Conservation (phyloP, 208 protist genomes). For the Phytomonas sp. region DNA sequence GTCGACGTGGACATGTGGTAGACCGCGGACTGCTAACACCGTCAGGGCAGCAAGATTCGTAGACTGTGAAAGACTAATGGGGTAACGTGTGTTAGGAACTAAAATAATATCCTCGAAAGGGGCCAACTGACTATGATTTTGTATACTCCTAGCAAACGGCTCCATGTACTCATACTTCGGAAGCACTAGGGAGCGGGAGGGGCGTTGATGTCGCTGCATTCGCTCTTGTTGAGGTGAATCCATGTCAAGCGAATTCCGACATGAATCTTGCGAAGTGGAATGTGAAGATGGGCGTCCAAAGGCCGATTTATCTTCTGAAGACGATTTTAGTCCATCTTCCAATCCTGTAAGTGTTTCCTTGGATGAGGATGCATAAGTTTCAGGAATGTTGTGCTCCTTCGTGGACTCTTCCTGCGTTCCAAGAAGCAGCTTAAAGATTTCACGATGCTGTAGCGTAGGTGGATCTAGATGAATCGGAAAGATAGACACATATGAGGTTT, state of each 20-base stretch:
- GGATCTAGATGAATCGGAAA: constrained; percentile 86
- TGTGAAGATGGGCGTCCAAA: background rate
- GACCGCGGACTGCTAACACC: constrained; percentile 57
- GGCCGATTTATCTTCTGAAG: background rate
- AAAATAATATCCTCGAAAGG: constrained; percentile 85
- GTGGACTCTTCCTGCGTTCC: constrained; percentile 19
- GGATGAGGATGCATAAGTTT: background rate
- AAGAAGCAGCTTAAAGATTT: constrained; percentile 77
- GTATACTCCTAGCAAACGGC: constrained; percentile 50
- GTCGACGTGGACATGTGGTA: constrained; percentile 76
- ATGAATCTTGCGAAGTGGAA: background rate
- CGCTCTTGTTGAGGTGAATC: background rate
- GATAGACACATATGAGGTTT: constrained; percentile 55
- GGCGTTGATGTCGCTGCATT: background rate
- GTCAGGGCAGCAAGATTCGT: constrained; percentile 78
- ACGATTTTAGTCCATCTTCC: background rate
- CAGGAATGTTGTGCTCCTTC: background rate
- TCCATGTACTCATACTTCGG: constrained; percentile 55
- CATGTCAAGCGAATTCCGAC: background rate
- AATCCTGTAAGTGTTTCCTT: background rate
- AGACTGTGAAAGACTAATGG: constrained; percentile 62
- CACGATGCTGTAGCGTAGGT: constrained; percentile 73
- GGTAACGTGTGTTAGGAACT: constrained; percentile 81
- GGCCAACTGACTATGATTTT: constrained; percentile 50
- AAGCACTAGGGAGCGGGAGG: background rate